Evolutionary conservation across 441 rosid genomes (phyloP).

Genomic region (Mallotus japonicus): DNA sequence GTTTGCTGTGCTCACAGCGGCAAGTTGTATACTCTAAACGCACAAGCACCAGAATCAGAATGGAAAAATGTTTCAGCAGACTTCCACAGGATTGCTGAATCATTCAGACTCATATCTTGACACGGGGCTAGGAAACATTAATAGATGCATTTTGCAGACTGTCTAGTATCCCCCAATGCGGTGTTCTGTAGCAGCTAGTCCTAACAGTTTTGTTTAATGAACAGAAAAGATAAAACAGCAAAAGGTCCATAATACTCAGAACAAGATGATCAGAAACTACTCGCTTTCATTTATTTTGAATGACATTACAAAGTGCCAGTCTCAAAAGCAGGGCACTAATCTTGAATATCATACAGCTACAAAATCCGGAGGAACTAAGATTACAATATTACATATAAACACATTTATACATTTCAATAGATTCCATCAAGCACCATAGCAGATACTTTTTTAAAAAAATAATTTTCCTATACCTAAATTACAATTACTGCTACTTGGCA

Average conservation of each 20-base stretch:
- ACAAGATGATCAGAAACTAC: neutral
- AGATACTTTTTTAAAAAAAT: constrained; percentile 1
- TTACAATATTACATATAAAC: constrained; percentile 24
- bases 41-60: constrained; percentile 70
- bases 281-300: constrained; percentile 6
- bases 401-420: constrained; percentile 25
- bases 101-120: constrained; percentile 56
- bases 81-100: constrained; percentile 48
- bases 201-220: neutral
- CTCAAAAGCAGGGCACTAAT: neutral
- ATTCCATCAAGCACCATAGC: constrained; percentile 15
- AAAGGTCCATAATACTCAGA: neutral
- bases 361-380: neutral
- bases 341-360: constrained; percentile 4
- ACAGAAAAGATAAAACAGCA: neutral
- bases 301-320: constrained; percentile 5
- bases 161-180: neutral
- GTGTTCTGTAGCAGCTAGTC: neutral
- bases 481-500: constrained; percentile 43
- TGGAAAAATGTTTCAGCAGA: constrained; percentile 56
- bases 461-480: constrained; percentile 25
- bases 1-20: constrained; percentile 61
- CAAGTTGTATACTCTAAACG: constrained; percentile 63
- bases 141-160: neutral
- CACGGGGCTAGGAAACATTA: neutral